Percentiles rank a stretch among this genome's conserved stretches.
Evolutionary conservation across 805 yeast genomes (phyloP).

Genomic region (Nakazawaea wickerhamii): DNA sequence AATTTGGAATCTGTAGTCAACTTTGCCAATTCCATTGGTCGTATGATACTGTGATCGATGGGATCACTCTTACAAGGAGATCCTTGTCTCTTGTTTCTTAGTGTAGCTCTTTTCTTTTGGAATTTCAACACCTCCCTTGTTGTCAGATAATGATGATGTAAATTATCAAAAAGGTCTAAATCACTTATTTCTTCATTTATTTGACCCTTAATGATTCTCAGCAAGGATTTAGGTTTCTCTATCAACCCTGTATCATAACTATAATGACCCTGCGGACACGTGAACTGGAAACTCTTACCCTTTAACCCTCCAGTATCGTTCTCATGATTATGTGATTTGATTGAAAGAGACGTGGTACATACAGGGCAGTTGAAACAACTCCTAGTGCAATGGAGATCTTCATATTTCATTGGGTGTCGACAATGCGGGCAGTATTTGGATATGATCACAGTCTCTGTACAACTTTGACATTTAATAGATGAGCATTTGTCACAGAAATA

Average conservation of each 20-base stretch:
- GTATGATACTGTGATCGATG: slow-evolving; percentile 15
- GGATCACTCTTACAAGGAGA: slow-evolving; percentile 7
- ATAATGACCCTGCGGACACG: slow-evolving; percentile 33
- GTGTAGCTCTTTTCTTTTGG: slow-evolving; percentile 10
- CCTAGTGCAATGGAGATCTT: slow-evolving; percentile 20
- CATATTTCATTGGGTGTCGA: slow-evolving; percentile 11
- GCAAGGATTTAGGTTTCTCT: slow-evolving; percentile 36
- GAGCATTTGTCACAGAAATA: slow-evolving; percentile 25
- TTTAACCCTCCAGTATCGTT: slow-evolving; percentile 15
- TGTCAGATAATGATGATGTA: slow-evolving; percentile 16
- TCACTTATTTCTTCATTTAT: slow-evolving; percentile 4
- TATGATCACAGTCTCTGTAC: slow-evolving; percentile 19
- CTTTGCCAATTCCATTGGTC: slow-evolving; percentile 20
- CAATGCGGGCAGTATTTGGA: slow-evolving; percentile 27
- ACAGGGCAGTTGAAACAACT: slow-evolving; percentile 31
- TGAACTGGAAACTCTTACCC: slow-evolving; percentile 34
- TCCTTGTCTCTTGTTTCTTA: slow-evolving; percentile 1
- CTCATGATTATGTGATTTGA: slow-evolving; percentile 16
- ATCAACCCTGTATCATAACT: slow-evolving; percentile 31
- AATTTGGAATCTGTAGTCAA: background rate
- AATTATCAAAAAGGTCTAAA: slow-evolving; percentile 14
- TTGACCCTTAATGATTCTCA: slow-evolving; percentile 22
- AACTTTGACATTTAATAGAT: slow-evolving; percentile 23
- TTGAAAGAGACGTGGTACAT: slow-evolving; percentile 19
- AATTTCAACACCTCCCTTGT: slow-evolving; percentile 16